Evolutionary conservation across 208 protist species (phyloP).

Genomic region (Herpetomonas tarakana): DNA sequence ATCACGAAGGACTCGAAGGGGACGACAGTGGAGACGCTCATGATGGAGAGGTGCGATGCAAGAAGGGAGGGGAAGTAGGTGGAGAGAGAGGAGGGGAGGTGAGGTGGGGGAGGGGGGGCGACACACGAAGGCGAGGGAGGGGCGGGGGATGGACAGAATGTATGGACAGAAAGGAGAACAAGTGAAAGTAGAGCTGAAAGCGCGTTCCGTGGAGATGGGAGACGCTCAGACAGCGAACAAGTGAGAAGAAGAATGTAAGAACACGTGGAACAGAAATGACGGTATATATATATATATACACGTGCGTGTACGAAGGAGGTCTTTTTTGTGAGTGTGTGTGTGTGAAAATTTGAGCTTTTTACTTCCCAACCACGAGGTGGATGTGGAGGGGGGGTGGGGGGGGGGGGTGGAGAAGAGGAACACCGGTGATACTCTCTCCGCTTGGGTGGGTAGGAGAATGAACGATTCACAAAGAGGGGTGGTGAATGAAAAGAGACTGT

Average conservation of each 20-base stretch:
- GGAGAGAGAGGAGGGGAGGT: slow-evolving; percentile 5
- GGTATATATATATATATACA: too few species aligned
- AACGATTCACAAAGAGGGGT: too few species aligned
- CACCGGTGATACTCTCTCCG: too few species aligned
- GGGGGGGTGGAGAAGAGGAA: too few species aligned
- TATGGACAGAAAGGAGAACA: not conserved
- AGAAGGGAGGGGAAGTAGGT: slow-evolving; percentile 5
- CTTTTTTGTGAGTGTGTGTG: not conserved
- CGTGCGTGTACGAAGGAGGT: not conserved
- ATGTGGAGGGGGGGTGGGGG: too few species aligned
- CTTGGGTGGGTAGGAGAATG: too few species aligned
- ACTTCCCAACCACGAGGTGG: not conserved
- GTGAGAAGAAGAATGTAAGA: not conserved
- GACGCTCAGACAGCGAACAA: not conserved
- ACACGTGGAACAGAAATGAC: not conserved
- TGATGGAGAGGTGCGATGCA: slow-evolving; percentile 1
- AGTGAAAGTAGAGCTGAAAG: not conserved
- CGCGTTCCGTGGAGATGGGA: too few species aligned
- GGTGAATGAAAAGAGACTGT: too few species aligned
- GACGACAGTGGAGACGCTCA: not conserved
- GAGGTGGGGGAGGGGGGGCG: not conserved
- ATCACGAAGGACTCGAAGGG: not conserved
- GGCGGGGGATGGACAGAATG: not conserved
- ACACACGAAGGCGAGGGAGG: not conserved
- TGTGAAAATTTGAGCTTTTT: not conserved